Evolutionary conservation across 495 filamentous ascomycete genomes (phyloP).

Genomic region (Xylaria flabelliformis): DNA sequence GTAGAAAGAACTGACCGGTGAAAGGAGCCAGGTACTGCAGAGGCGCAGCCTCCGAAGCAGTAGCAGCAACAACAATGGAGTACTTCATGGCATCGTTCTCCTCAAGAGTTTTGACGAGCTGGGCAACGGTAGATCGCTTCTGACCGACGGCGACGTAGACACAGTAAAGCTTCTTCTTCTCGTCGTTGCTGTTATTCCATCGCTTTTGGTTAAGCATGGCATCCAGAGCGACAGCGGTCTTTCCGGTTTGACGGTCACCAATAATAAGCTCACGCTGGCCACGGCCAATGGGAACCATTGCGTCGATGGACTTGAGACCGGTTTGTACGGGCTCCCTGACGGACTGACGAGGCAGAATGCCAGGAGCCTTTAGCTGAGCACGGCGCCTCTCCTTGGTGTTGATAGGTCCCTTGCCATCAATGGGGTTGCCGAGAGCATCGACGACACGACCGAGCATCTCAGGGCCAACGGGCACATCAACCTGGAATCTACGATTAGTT

Average conservation of each 20-base stretch:
- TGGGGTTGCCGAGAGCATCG: slow-evolving; percentile 97
- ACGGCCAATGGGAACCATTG: slow-evolving; percentile 99
- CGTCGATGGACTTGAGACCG: slow-evolving; percentile 98
- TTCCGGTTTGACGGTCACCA: slow-evolving; percentile 99
- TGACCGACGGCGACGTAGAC: slow-evolving; percentile 98
- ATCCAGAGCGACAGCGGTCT: slow-evolving; percentile 98
- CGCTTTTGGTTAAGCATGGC: slow-evolving; percentile 99
- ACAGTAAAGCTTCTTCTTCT: slow-evolving; percentile 98
- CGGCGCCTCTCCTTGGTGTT: slow-evolving; percentile 90
- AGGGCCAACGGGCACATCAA: slow-evolving; percentile 93
- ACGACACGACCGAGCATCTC: slow-evolving; percentile 97
- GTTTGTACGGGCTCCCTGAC: slow-evolving; percentile 99
- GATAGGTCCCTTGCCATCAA: slow-evolving; percentile 97
- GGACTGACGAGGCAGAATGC: slow-evolving; percentile 94
- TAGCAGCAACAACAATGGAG: slow-evolving; percentile 92
- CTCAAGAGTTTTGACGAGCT: slow-evolving; percentile 99
- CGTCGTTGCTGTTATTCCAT: slow-evolving; percentile 89
- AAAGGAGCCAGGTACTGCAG: slow-evolving; percentile 96
- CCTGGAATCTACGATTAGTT: slow-evolving; percentile 58
- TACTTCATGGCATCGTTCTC: slow-evolving; percentile 99
- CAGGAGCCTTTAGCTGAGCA: slow-evolving; percentile 98
- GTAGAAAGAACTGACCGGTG: slow-evolving; percentile 54
- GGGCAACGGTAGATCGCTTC: slow-evolving; percentile 99
- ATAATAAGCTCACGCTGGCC: slow-evolving; percentile 99
- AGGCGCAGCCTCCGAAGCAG: slow-evolving; percentile 94